Evolutionary conservation across 2,329 filamentous ascomycete genomes (phyloP).

Genomic region (Cadophora malorum): DNA sequence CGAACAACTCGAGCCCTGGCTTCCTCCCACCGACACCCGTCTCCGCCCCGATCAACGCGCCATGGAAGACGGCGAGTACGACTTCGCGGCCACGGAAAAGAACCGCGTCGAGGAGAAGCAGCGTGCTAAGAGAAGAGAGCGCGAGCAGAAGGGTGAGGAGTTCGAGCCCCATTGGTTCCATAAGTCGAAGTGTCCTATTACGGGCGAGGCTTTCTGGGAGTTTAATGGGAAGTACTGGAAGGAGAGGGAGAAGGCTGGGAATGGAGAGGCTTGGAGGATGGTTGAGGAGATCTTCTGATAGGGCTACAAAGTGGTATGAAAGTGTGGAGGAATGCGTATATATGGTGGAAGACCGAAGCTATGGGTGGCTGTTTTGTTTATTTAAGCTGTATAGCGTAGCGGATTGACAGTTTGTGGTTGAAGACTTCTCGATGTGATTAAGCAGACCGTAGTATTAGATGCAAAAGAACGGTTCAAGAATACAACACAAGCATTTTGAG

Average conservation of each 20-base stretch:
- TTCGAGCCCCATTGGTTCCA: conserved; percentile 87
- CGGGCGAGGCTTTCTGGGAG: conserved; percentile 89
- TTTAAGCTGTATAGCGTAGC: background rate
- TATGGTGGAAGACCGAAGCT: background rate
- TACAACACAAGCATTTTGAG: too few relatives aligned
- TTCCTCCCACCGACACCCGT: conserved; percentile 94
- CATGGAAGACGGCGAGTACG: conserved; percentile 99
- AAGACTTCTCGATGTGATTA: background rate
- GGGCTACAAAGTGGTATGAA: background rate
- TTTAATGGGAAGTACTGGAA: conserved; percentile 92
- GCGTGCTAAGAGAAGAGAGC: conserved; percentile 72
- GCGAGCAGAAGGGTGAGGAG: conserved; percentile 81
- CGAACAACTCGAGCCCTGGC: conserved; percentile 75
- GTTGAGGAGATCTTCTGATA: conserved; percentile 47
- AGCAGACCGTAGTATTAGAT: background rate
- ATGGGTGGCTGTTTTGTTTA: conserved; percentile 12
- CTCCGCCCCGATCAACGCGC: conserved; percentile 92
- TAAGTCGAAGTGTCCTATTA: conserved; percentile 74
- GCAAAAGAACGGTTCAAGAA: background rate
- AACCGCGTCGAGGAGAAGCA: conserved; percentile 93
- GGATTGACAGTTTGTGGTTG: background rate
- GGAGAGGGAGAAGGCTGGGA: conserved; percentile 53
- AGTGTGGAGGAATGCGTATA: background rate
- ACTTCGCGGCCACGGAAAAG: conserved; percentile 91
- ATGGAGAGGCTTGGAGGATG: conserved; percentile 42